Percentiles rank a stretch among this genome's conserved stretches.
Conservation (phyloP, 306 rosid species). For the Citrullus colocynthis region DNA sequence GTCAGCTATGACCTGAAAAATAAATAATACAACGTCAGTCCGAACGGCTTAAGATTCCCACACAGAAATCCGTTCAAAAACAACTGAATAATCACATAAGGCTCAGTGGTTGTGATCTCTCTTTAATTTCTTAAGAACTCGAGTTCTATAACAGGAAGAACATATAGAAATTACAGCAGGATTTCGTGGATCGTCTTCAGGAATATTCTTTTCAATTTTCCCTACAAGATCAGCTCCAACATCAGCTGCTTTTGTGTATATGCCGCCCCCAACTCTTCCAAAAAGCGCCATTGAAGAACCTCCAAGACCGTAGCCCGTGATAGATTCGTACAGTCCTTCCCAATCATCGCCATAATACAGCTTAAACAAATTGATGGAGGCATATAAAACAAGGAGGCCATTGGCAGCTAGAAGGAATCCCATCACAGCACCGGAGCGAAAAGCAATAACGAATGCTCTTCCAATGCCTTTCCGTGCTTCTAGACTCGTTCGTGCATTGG, state of each 20-base stretch:
- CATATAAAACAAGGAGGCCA: slow-evolving; percentile 44
- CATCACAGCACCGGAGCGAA: slow-evolving; percentile 56
- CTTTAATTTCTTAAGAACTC: too few relatives aligned
- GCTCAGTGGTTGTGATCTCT: too few relatives aligned
- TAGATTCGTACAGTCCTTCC: slow-evolving; percentile 64
- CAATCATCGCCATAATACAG: slow-evolving; percentile 67
- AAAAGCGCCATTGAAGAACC: slow-evolving; percentile 76
- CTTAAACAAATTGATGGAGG: slow-evolving; percentile 42
- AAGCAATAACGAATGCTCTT: slow-evolving; percentile 45
- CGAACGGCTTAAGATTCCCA: background rate
- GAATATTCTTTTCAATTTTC: slow-evolving; percentile 51
- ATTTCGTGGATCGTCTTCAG: slow-evolving; percentile 65
- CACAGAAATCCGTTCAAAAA: too few relatives aligned
- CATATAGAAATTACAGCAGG: slow-evolving; percentile 37
- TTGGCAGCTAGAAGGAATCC: slow-evolving; percentile 68
- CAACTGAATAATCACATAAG: too few relatives aligned
- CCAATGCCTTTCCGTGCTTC: slow-evolving; percentile 51
- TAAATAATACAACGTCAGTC: background rate
- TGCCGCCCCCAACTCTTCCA: slow-evolving; percentile 71
- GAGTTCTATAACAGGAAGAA: background rate
- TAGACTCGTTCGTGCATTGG: slow-evolving; percentile 59
- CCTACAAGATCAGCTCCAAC: slow-evolving; percentile 75
- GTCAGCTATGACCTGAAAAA: slow-evolving; percentile 59
- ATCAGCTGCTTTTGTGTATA: slow-evolving; percentile 75
- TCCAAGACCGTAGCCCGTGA: slow-evolving; percentile 65